phyloP scores from a whole-genome alignment of 2,329 filamentous ascomycete genomes.

The Aspergillus ruber region DNA sequence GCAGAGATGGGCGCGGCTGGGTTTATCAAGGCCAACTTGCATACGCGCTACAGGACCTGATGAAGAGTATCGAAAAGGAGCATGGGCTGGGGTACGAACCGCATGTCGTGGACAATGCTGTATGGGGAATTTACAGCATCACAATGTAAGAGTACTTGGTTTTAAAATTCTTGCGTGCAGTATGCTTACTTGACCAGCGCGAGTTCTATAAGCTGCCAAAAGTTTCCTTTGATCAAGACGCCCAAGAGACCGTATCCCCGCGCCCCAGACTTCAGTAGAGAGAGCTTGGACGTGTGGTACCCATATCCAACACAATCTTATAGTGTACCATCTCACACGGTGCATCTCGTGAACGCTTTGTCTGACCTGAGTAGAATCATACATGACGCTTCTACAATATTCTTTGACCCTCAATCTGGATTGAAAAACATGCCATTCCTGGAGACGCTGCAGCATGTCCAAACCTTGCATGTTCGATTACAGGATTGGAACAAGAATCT shows the following conservation, averaged over 20 bases:
- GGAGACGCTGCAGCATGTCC: constrained; percentile 8
- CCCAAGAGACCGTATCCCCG: constrained; percentile 8
- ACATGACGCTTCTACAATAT: constrained; percentile 10
- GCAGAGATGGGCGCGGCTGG: constrained; percentile 27
- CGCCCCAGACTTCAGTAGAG: neutral
- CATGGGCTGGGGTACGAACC: constrained; percentile 2
- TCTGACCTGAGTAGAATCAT: constrained; percentile 14
- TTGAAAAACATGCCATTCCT: constrained; percentile 1
- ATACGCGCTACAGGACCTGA: constrained; percentile 16
- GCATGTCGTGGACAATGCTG: constrained; percentile 9
- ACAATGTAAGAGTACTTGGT: constrained; percentile 14
- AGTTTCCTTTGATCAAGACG: constrained; percentile 12
- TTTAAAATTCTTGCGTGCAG: neutral
- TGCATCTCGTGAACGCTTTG: constrained; percentile 14
- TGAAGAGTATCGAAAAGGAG: constrained; percentile 12
- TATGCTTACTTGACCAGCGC: neutral
- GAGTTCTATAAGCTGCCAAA: constrained; percentile 5
- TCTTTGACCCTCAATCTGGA: constrained; percentile 10
- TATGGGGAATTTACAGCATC: constrained; percentile 22
- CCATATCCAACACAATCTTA: constrained; percentile 14
- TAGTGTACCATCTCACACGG: constrained; percentile 9
- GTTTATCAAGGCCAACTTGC: constrained; percentile 20
- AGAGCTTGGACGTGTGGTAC: constrained; percentile 14
- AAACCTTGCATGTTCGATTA: constrained; percentile 14
- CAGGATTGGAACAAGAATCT: constrained; percentile 7